Evolutionary conservation across 768 basidiomycete genomes (phyloP), one percentile per base, ranked within the genome.

Genomic region (Russula sp.): DNA sequence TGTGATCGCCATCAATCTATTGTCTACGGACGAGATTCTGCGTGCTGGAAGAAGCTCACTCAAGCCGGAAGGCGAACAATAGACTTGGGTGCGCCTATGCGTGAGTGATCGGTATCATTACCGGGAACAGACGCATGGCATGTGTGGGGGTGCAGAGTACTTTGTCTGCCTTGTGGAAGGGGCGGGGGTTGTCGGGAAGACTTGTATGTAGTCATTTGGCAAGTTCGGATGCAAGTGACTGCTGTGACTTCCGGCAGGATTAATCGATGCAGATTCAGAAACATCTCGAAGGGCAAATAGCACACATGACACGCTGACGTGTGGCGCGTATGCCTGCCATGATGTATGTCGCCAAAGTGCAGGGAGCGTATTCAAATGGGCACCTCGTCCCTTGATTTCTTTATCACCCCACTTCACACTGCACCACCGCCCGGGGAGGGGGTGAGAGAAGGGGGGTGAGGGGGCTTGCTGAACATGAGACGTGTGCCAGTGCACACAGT

Each of bases 21-120:
- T 98, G 57, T 94, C 91, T 36, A 97, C 93, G 41, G 96, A 99
- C 74, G 96, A 99, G 77, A 96, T 98, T 64, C 75, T 98, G 66
- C 81, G 91, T 50, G 91, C 91, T 29, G 91, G 91, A 39, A 87
- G 91, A 60, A 91, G 88, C 73, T 93, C 90, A 54, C 76, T 93
- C 70, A 93, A 93, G 71, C 82, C 90, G 9, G 90, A 93, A 53
- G 88, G 87, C 36, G 77, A 82, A 70, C 77, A 81, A 72, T 79
- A 78, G 71, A 62, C 14, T n/a, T 36, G 22, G 65, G 13, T 53
- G 42, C 25, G 14, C 39, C 25, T 5, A 22, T 36, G 47, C 35
- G 36, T 47, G 55, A 41, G 43, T 39, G 49, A 50, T 63, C 43
- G 48, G 54, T 55, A 45, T 50, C 13, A 35, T 34, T n/a, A 36